phyloP scores from a whole-genome alignment of 2,329 filamentous ascomycete genomes.

The Aspergillus neotritici region DNA sequence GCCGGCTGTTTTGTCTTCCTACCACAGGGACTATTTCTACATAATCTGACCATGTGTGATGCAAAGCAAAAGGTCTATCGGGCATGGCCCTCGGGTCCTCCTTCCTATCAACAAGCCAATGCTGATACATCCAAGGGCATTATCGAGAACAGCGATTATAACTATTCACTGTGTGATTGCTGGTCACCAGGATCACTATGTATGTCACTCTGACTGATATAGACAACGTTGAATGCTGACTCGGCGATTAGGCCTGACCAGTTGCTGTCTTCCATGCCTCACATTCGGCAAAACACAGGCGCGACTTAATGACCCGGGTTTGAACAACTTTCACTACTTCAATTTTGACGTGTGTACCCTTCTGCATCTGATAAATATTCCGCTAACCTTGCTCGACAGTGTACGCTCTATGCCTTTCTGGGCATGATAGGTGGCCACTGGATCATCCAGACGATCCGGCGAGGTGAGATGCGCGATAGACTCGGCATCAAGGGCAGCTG shows the following conservation, averaged over 20 bases:
- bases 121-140: background rate
- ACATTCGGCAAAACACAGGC: conserved; percentile 16
- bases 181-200: conserved; percentile 14
- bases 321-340: conserved; percentile 7
- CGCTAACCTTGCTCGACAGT: conserved; percentile 6
- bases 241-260: conserved; percentile 14
- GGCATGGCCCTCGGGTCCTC: conserved; percentile 3
- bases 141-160: conserved; percentile 10
- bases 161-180: conserved; percentile 15
- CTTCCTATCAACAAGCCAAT: conserved; percentile 5
- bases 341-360: conserved; percentile 9
- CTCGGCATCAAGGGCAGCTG: conserved; percentile 14
- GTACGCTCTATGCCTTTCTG: conserved; percentile 11
- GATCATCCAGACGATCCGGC: conserved; percentile 16
- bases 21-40: no score
- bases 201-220: background rate
- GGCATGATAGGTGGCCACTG: conserved; percentile 11
- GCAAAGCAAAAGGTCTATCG: conserved; percentile 11
- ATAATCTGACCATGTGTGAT: no score
- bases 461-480: conserved; percentile 13
- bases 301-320: conserved; percentile 4
- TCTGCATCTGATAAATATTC: no score
- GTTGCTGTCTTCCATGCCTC: conserved; percentile 15
- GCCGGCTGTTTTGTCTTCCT: no score
- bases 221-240: background rate